A percentile compares a stretch with the other conserved stretches of the same genome.
Evolutionary conservation across 164 flowering plant species (phyloP).

Genomic region (Nelumbo lutea): DNA sequence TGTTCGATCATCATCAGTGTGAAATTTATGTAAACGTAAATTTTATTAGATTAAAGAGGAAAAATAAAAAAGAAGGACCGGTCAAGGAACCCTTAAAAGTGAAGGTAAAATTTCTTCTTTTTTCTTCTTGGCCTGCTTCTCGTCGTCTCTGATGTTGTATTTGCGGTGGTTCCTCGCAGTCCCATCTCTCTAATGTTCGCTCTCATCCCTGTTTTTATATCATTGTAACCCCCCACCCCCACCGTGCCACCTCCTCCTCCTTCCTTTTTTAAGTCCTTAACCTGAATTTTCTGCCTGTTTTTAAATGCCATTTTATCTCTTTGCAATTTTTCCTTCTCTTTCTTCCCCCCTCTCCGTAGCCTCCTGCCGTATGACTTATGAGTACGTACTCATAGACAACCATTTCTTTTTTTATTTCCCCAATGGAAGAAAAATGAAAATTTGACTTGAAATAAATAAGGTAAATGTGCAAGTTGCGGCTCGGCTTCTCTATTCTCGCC

Average conservation of each 20-base stretch:
- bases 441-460: too few relatives aligned
- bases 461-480: too few relatives aligned
- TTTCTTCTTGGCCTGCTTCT: conserved; percentile 6
- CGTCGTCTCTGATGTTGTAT: neutral
- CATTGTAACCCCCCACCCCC: too few relatives aligned
- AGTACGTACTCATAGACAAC: too few relatives aligned
- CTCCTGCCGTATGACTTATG: too few relatives aligned
- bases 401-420: too few relatives aligned
- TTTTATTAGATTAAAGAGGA: neutral
- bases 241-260: neutral
- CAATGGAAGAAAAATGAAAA: too few relatives aligned
- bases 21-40: too few relatives aligned
- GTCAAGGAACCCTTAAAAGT: neutral
- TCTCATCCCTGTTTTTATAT: neutral
- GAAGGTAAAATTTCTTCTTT: conserved; percentile 12
- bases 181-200: conserved; percentile 26
- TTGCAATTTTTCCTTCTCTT: too few relatives aligned
- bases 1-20: neutral
- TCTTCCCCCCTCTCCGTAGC: neutral
- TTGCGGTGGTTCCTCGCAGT: conserved; percentile 16
- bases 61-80: neutral
- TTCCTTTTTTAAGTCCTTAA: too few relatives aligned
- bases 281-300: neutral
- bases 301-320: neutral
- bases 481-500: too few relatives aligned